These are phyloP conservation scores for Boechera stricta DNA, from an alignment of 345 rosid genomes.

Conservation along the genomic window DNA sequence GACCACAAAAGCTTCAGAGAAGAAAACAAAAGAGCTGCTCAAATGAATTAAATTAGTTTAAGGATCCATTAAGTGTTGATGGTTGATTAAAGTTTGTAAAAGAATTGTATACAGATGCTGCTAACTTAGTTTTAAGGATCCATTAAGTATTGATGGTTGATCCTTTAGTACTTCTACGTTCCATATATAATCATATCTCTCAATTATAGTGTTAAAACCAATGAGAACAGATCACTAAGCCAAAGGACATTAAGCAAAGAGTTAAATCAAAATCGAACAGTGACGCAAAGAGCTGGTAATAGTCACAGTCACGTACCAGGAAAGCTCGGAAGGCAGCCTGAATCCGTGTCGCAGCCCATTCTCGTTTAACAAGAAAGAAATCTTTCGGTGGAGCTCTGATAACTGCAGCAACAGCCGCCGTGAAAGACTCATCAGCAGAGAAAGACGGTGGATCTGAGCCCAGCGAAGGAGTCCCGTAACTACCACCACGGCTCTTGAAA, in stretches of 20 bases:
- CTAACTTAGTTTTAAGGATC: not conserved
- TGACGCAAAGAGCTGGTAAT: not conserved
- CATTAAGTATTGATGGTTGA: not conserved
- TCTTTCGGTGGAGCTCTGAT: conserved; percentile 77
- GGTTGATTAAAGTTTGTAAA: conserved; percentile 10
- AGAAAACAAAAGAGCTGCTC: not conserved
- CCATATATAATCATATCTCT: not conserved
- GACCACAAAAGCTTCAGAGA: conserved; percentile 27
- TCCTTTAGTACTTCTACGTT: conserved; percentile 7
- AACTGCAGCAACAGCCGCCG: conserved; percentile 76
- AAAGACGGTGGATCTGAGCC: conserved; percentile 57
- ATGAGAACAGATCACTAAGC: not conserved
- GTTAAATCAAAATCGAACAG: not conserved
- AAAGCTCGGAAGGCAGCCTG: conserved; percentile 86
- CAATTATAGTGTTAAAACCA: not conserved
- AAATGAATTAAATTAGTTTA: not conserved
- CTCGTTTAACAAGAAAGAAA: conserved; percentile 68
- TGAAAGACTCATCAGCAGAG: conserved; percentile 53
- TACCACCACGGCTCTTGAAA: conserved; percentile 49
- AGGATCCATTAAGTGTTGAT: not conserved
- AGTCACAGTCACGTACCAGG: conserved; percentile 52
- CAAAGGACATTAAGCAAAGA: not conserved
- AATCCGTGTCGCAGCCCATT: conserved; percentile 93
- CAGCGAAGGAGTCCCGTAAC: conserved; percentile 54
- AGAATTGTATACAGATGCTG: not conserved